These are phyloP conservation scores for Polychaeton citri DNA, from an alignment of 2,329 filamentous ascomycete species.

Conservation along the genomic window DNA sequence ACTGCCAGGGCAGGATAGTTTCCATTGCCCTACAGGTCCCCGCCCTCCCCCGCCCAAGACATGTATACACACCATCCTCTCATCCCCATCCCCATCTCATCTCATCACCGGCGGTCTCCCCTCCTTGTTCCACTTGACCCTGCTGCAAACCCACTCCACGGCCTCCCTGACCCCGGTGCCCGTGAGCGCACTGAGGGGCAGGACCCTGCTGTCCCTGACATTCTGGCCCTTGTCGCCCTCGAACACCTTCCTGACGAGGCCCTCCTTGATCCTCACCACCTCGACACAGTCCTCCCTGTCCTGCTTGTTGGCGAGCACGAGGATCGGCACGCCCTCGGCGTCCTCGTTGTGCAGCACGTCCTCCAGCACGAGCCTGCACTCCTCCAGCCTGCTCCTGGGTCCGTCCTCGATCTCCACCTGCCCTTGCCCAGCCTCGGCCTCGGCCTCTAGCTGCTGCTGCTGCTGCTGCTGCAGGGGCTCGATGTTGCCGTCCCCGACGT, in stretches of 20 bases:
- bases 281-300: constrained; percentile 95
- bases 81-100: constrained; percentile 33
- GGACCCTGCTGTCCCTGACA: constrained; percentile 77
- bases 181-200: constrained; percentile 84
- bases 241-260: constrained; percentile 86
- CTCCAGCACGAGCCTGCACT: constrained; percentile 82
- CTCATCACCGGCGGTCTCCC: constrained; percentile 83
- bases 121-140: constrained; percentile 96
- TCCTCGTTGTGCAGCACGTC: constrained; percentile 78
- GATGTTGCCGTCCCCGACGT: constrained; percentile 76
- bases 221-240: constrained; percentile 80
- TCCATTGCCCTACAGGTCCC: too few relatives aligned
- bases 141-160: constrained; percentile 87
- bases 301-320: constrained; percentile 95
- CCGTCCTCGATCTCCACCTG: constrained; percentile 22
- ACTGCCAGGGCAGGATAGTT: too few relatives aligned
- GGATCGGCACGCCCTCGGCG: constrained; percentile 77
- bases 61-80: too few relatives aligned
- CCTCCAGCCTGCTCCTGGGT: constrained; percentile 48
- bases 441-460: not conserved
- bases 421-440: constrained; percentile 2
- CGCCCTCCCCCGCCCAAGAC: too few relatives aligned
- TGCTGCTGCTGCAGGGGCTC: constrained; percentile 25
- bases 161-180: constrained; percentile 77
- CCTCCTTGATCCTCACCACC: constrained; percentile 94